Evolutionary conservation across 1,139 yeast genomes (phyloP), one percentile per base, ranked within the genome.

Genomic region (Candida gigantensis): DNA sequence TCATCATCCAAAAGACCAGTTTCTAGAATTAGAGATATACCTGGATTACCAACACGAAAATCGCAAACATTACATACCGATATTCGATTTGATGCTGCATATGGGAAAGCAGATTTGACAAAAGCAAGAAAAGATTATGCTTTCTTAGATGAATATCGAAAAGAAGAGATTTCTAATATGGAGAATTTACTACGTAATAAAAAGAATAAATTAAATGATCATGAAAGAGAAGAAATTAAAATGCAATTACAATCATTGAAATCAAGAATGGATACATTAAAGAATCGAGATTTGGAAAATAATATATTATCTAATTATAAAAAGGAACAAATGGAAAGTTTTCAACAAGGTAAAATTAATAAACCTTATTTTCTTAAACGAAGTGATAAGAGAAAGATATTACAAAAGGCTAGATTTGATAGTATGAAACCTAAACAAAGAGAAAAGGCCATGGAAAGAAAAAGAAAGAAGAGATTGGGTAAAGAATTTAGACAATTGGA

Each of bases 401-500:
- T 92, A 36, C 90, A 89, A 55, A 84, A 84, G 64, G 95, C 92
- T 60, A 86, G 86, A 61, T 92, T 84, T 66, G 94, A 87, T 46
- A 65, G 69, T 41, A 85, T 92, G 96, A 86, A 80, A 67, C 68
- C 83, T 30, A 73, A 75, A 43, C 96, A 92, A 58, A 76, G 95
- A 52, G 90, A 85, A 50, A 84, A 84, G 72, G 89, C 84, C 26
- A 78, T 92, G 76, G 96, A 89, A 64, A 78, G 96, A 58, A 86
- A 90, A 75, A 79, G 97, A 57, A 90, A 90, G 84, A 86, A 84
- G 76, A 79, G 87, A 59, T 73, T 90, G 57, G 96, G 96, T 52
- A 86, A 85, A 65, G 97, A 92, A 61, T 84, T 92, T 65, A 81
- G 79, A 60, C 81, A 79, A 55, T 74, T 90, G 70, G 90, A 83